These are phyloP conservation scores for Odontarrhena argentea DNA, from an alignment of 345 rosid genomes.

Conservation along the genomic window DNA sequence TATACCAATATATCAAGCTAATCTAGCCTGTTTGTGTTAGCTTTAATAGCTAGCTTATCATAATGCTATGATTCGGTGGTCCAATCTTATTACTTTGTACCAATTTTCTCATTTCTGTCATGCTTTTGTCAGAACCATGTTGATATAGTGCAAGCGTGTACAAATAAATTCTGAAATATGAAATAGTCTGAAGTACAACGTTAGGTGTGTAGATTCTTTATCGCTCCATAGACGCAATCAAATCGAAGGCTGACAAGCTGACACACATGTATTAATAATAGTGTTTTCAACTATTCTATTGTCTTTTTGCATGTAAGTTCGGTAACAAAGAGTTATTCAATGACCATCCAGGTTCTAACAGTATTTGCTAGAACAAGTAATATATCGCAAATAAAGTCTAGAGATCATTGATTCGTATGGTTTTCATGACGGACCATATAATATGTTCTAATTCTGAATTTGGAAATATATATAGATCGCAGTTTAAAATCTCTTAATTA, in stretches of 20 bases:
- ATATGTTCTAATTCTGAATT: too few relatives aligned
- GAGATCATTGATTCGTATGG: too few relatives aligned
- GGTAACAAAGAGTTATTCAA: background rate
- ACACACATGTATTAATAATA: slow-evolving; percentile 16
- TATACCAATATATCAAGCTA: slow-evolving; percentile 7
- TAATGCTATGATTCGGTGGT: slow-evolving; percentile 42
- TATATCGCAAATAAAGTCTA: too few relatives aligned
- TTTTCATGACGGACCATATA: too few relatives aligned
- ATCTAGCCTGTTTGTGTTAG: slow-evolving; percentile 29
- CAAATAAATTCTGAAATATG: slow-evolving; percentile 12
- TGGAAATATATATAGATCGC: too few relatives aligned
- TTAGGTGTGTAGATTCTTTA: slow-evolving; percentile 29
- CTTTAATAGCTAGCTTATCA: slow-evolving; percentile 44
- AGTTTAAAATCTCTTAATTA: too few relatives aligned
- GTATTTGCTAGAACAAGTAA: background rate
- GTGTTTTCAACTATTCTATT: slow-evolving; percentile 21
- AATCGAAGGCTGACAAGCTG: slow-evolving; percentile 24
- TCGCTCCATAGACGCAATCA: slow-evolving; percentile 26
- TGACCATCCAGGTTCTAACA: background rate
- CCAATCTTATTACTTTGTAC: slow-evolving; percentile 32
- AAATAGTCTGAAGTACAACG: slow-evolving; percentile 11
- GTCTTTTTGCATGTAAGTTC: slow-evolving; percentile 17
- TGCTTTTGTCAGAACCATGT: background rate
- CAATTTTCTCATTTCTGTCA: slow-evolving; percentile 18
- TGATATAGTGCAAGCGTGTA: slow-evolving; percentile 2